Evolutionary conservation across 2,329 filamentous ascomycete genomes (phyloP), one percentile per base, ranked within the genome.

Genomic region (Fusarium luffae): DNA sequence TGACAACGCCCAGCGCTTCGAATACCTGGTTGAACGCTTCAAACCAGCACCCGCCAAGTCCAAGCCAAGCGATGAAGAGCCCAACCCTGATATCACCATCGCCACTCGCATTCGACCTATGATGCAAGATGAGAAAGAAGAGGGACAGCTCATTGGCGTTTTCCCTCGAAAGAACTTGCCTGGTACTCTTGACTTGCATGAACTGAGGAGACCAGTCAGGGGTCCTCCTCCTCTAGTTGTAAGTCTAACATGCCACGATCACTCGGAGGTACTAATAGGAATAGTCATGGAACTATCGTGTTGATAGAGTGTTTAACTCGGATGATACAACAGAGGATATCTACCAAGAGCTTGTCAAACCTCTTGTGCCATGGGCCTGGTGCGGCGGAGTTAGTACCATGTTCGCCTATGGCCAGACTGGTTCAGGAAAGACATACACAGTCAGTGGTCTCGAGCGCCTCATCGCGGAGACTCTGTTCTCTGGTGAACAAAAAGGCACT

Each of bases 351-450:
- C 70, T 82, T 3, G 78, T 85, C 7, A 69, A 77, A 32, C 77
- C 80, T 13, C 77, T 85, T 13, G 77, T 85, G 14, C 79, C 82
- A 1, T 84, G 79, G 77, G 81, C 81, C 0, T 84, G 82, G 81
- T 69, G 77, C 23, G 84, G 85, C 14, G 82, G 83, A 19, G 78
- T 85, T 23, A 80, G 80, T 18, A 85, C 84, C n/a, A 72, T 86
- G 37, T 84, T 85, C 47, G 82, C 82, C 34, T 84, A 85, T 44
- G 83, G 83, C 12, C 83, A 85, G 66, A 85, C 84, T 0, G 82
- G 83, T 10, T 85, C 83, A 2, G 84, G 84, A 14, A 85, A 85
- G 72, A 85, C 82, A 1, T 80, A 76, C 62, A 84, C 82, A 1
- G 77, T 85, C 55, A 82, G 77, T 56, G 75, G 76, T 4, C 72